Evolutionary conservation across 2,329 filamentous ascomycete genomes (phyloP), one percentile per base, ranked within the genome.

Genomic region (Phaeosphaeria sp.): DNA sequence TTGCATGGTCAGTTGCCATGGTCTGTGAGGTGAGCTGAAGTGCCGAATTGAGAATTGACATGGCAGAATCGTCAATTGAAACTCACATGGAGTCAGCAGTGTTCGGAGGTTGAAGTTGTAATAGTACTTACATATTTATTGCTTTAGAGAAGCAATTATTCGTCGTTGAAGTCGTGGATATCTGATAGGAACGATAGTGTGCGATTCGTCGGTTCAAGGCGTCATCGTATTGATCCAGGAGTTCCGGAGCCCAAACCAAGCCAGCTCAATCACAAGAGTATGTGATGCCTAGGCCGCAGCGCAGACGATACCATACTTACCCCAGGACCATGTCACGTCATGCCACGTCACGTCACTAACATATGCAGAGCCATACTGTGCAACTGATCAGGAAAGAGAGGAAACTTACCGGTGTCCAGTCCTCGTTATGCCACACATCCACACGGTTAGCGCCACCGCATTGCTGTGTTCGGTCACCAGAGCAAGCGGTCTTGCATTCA

Each of bases 381-480:
- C 27, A 18, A 53, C 36, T 42, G 33, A 46, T 46, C 22, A n/a
- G 44, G 42, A 47, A 47, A 46, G 10, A 25, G 13, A 9, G 7
- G 7, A 47, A 47, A 57, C 59, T 30, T 52, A 63, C 60, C 23
- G 15, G 22, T 15, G 3, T 20, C 20, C 51, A 59, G 21, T 48
- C 39, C 6, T 30, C 30, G 17, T 62, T 59, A 30, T 39, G 7
- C 51, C 54, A 62, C 11, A 59, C 20, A 25, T 47, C 25, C 25
- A 54, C 22, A 43, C 43, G 46, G n/a, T 59, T 59, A 2, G 23
- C 11, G n/a, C 56, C 59, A 30, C 59, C 59, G 20, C 53, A 54
- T 18, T 23, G n/a, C 42, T 56, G 39, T 2, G 25, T 44, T 4
- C 47, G 7, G 22, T 52, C 43, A 13, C 50, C 43, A n/a, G 17